Evolutionary conservation across 169 alveolate genomes (phyloP).

Genomic region (Plasmodium vivax): DNA sequence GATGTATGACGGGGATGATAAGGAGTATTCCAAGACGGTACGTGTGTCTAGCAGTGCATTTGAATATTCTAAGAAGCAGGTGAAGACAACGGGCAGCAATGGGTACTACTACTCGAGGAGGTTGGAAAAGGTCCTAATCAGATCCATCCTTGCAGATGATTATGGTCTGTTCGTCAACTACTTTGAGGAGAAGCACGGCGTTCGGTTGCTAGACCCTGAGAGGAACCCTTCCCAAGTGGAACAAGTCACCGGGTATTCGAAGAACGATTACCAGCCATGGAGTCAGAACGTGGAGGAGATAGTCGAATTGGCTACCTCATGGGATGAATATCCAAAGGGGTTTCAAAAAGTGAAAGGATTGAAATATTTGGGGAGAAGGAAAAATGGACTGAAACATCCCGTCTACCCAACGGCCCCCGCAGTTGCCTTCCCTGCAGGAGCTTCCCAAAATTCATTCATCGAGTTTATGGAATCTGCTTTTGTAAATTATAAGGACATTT

Average conservation of each 20-base stretch:
- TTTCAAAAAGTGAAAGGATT: conserved; percentile 83
- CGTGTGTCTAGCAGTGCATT: conserved; percentile 81
- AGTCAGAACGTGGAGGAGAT: conserved; percentile 83
- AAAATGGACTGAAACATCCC: conserved; percentile 83
- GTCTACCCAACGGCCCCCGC: conserved; percentile 88
- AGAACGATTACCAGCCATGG: conserved; percentile 83
- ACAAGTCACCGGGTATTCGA: conserved; percentile 76
- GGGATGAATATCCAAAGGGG: conserved; percentile 87
- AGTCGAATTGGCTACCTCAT: conserved; percentile 83
- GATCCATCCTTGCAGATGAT: conserved; percentile 78
- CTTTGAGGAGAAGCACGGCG: conserved; percentile 81
- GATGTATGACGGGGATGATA: conserved; percentile 17
- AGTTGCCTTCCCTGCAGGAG: conserved; percentile 86
- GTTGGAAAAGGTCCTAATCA: conserved; percentile 80
- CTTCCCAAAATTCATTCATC: conserved; percentile 77
- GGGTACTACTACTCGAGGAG: conserved; percentile 84
- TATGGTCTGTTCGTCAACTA: conserved; percentile 51
- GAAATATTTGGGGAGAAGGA: conserved; percentile 79
- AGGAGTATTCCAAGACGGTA: conserved; percentile 77
- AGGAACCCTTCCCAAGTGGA: neutral
- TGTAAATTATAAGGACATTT: conserved; percentile 79
- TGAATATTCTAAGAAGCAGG: conserved; percentile 76
- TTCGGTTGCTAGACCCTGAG: conserved; percentile 79
- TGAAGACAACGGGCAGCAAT: conserved; percentile 71
- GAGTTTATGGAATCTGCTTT: conserved; percentile 87